A percentile compares a stretch with the other conserved stretches of the same genome.
phyloP scores from a whole-genome alignment of 1,139 yeast genomes.

The Kodamaea alishanica region DNA sequence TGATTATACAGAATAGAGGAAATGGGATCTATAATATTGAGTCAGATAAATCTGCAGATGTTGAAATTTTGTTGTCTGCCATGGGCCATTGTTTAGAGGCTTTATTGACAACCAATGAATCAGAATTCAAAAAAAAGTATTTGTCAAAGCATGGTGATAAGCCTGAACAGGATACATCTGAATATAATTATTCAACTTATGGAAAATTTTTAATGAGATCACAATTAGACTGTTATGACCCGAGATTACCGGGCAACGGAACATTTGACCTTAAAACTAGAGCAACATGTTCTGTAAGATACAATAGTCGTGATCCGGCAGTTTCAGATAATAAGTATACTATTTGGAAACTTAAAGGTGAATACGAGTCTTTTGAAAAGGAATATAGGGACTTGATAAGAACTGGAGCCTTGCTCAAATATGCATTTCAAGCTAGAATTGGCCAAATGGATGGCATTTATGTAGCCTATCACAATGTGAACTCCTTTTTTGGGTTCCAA shows the following conservation, averaged over 20 bases:
- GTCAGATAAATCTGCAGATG: conserved; percentile 64
- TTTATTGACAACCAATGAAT: conserved; percentile 58
- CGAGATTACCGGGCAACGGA: conserved; percentile 81
- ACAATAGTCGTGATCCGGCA: conserved; percentile 66
- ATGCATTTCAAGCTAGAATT: conserved; percentile 85
- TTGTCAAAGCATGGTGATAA: conserved; percentile 5
- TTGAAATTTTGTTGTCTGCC: conserved; percentile 67
- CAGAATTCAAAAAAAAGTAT: conserved; percentile 36
- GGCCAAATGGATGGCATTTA: conserved; percentile 98
- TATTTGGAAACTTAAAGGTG: conserved; percentile 57
- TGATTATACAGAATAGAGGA: conserved; percentile 34
- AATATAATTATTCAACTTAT: conserved; percentile 69
- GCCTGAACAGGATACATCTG: conserved; percentile 12
- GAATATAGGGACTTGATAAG: conserved; percentile 74
- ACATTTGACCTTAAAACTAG: conserved; percentile 90
- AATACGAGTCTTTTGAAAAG: conserved; percentile 72
- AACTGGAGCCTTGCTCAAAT: conserved; percentile 73
- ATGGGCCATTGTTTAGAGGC: conserved; percentile 80
- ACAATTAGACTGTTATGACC: conserved; percentile 81
- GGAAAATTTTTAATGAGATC: conserved; percentile 80
- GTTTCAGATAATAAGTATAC: conserved; percentile 59
- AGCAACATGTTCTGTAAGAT: conserved; percentile 82
- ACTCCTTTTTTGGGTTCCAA: conserved; percentile 82
- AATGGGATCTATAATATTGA: conserved; percentile 56
- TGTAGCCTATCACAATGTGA: conserved; percentile 83